A percentile compares a stretch with the other conserved stretches of the same genome.
phyloP scores from a whole-genome alignment of 805 yeast genomes.

The Isabelozyma pseudorhagii region DNA sequence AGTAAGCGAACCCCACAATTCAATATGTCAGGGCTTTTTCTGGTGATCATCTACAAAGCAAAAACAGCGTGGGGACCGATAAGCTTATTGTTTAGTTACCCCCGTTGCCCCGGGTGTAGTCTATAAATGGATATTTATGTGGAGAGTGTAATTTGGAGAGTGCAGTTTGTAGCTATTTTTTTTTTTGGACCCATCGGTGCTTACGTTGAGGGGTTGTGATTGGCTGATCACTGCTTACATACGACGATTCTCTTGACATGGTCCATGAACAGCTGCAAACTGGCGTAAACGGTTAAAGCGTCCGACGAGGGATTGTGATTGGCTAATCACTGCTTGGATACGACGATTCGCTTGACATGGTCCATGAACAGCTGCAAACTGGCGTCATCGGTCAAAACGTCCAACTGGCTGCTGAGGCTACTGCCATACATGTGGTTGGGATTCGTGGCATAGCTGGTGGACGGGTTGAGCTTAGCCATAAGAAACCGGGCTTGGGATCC shows the following conservation, averaged over 20 bases:
- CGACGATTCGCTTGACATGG: slow-evolving; percentile 42
- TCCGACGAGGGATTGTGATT: slow-evolving; percentile 14
- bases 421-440: slow-evolving; percentile 27
- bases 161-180: too few species aligned
- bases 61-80: not conserved
- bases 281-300: slow-evolving; percentile 58
- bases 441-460: slow-evolving; percentile 49
- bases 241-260: slow-evolving; percentile 43
- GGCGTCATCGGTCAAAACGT: slow-evolving; percentile 57
- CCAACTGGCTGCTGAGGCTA: slow-evolving; percentile 17
- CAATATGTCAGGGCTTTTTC: not conserved
- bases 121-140: not conserved
- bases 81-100: not conserved
- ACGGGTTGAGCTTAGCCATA: slow-evolving; percentile 67
- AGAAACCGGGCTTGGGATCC: slow-evolving; percentile 74
- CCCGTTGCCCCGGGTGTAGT: not conserved
- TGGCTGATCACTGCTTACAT: slow-evolving; percentile 4
- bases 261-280: slow-evolving; percentile 55
- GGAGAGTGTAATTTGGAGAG: not conserved
- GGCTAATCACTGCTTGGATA: slow-evolving; percentile 7
- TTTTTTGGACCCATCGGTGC: not conserved
- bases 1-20: not conserved
- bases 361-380: slow-evolving; percentile 57
- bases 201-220: not conserved
- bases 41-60: not conserved